Conservation (phyloP, 2,329 filamentous ascomycete species). For the Chaetothyriales sp. region DNA sequence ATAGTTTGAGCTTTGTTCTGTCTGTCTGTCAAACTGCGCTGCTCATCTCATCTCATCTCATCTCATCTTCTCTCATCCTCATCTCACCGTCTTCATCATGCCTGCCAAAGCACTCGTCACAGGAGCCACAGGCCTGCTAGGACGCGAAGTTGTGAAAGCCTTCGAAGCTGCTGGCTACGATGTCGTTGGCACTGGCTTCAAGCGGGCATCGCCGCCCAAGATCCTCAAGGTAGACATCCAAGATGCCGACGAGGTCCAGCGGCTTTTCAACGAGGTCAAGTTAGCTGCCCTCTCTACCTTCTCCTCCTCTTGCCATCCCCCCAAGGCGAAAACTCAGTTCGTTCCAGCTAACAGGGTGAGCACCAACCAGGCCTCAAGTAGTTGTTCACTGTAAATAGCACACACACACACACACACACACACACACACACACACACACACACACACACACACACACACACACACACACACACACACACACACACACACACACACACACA, state of each 20-base stretch:
- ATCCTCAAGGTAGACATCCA: slow-evolving; percentile 44
- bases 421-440: no score
- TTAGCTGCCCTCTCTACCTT: slow-evolving; percentile 23
- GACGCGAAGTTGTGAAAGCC: slow-evolving; percentile 57
- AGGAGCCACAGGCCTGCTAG: slow-evolving; percentile 70
- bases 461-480: no score
- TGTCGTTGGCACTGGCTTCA: slow-evolving; percentile 59
- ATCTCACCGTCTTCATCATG: slow-evolving; percentile 16
- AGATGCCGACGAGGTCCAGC: slow-evolving; percentile 30
- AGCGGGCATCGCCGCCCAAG: slow-evolving; percentile 53
- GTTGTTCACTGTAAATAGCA: slow-evolving; percentile 66
- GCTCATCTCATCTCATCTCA: background rate
- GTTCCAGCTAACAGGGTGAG: slow-evolving; percentile 4
- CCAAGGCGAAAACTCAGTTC: background rate
- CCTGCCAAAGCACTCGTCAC: slow-evolving; percentile 51
- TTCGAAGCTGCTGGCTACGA: slow-evolving; percentile 55
- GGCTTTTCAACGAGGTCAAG: slow-evolving; percentile 37
- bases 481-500: no score
- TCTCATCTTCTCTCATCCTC: background rate
- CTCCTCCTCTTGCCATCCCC: background rate
- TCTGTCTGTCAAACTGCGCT: background rate
- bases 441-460: no score
- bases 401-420: no score
- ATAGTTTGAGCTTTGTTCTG: background rate
- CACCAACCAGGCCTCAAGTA: slow-evolving; percentile 46